phyloP scores from a whole-genome alignment of 495 filamentous ascomycete species.

The Penicillium angulare region DNA sequence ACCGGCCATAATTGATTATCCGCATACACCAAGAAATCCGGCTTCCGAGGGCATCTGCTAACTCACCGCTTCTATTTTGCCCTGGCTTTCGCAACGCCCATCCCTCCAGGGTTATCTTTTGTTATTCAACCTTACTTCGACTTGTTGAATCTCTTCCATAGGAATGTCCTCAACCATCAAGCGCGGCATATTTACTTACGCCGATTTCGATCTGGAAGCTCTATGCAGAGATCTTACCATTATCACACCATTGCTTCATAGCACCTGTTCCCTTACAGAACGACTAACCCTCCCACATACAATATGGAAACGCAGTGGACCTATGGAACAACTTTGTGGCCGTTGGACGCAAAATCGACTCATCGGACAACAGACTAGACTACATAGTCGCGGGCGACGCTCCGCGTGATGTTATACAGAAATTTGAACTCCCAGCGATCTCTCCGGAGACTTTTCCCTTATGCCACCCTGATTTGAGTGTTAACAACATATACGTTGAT shows the following conservation, averaged over 20 bases:
- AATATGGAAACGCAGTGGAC: slow-evolving; percentile 11
- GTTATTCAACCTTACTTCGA: no score
- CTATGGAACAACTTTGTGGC: slow-evolving; percentile 30
- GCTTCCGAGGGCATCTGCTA: no score
- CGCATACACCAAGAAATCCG: no score
- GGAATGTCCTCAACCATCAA: no score
- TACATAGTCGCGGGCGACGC: slow-evolving; percentile 30
- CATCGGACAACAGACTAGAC: slow-evolving; percentile 27
- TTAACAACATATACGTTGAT: slow-evolving; percentile 37
- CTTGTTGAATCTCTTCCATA: no score
- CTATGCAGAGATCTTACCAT: slow-evolving; percentile 18
- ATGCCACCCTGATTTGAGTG: slow-evolving; percentile 19
- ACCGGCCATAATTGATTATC: no score
- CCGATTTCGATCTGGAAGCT: no score
- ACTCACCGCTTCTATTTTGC: no score
- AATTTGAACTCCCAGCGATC: slow-evolving; percentile 8
- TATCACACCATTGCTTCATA: slow-evolving; percentile 24
- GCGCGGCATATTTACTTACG: no score
- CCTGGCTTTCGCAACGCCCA: no score
- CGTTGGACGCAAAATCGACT: slow-evolving; percentile 25
- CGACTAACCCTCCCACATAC: slow-evolving; percentile 12
- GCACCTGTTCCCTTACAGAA: slow-evolving; percentile 15
- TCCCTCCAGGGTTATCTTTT: no score
- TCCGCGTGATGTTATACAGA: slow-evolving; percentile 25
- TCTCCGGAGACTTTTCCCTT: slow-evolving; percentile 17